Conservation (phyloP, 2,329 filamentous ascomycete species). For the Nigrospora osmanthi region DNA sequence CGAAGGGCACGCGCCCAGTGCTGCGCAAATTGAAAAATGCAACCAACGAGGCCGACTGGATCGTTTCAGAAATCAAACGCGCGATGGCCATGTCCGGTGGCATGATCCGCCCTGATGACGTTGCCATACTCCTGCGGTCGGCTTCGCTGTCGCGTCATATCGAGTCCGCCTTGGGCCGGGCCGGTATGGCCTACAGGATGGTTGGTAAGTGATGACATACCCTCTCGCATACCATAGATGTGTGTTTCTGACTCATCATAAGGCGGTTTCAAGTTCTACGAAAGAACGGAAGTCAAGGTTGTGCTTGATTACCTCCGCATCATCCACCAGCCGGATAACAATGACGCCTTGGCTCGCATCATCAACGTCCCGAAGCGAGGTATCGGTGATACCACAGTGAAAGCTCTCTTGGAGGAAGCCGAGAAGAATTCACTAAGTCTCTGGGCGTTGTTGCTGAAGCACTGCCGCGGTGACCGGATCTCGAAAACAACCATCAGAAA, state of each 20-base stretch:
- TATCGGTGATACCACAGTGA: constrained; percentile 73
- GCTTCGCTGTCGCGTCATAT: constrained; percentile 78
- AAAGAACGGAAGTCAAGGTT: constrained; percentile 80
- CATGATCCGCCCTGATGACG: constrained; percentile 67
- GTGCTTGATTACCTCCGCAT: constrained; percentile 83
- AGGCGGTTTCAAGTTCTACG: constrained; percentile 80
- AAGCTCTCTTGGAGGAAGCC: constrained; percentile 67
- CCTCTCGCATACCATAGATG: neutral
- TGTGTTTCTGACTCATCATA: constrained; percentile 5
- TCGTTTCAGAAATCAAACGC: constrained; percentile 75
- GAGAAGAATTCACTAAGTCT: constrained; percentile 61
- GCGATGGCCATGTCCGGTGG: constrained; percentile 62
- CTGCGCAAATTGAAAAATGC: constrained; percentile 66
- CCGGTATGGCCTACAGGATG: constrained; percentile 85
- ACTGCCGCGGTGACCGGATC: constrained; percentile 40
- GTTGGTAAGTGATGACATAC: constrained; percentile 45
- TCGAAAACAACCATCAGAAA: constrained; percentile 42
- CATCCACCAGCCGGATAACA: constrained; percentile 77
- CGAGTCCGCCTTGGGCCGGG: constrained; percentile 71
- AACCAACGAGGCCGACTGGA: constrained; percentile 75
- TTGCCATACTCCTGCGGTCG: constrained; percentile 82
- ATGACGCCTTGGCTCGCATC: constrained; percentile 75
- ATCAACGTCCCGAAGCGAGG: constrained; percentile 79
- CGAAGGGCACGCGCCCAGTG: constrained; percentile 71
- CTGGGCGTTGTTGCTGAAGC: constrained; percentile 62